A percentile compares a stretch with the other conserved stretches of the same genome.
phyloP scores from a whole-genome alignment of 352 stramenopile species.

The Phytophthora sp. region DNA sequence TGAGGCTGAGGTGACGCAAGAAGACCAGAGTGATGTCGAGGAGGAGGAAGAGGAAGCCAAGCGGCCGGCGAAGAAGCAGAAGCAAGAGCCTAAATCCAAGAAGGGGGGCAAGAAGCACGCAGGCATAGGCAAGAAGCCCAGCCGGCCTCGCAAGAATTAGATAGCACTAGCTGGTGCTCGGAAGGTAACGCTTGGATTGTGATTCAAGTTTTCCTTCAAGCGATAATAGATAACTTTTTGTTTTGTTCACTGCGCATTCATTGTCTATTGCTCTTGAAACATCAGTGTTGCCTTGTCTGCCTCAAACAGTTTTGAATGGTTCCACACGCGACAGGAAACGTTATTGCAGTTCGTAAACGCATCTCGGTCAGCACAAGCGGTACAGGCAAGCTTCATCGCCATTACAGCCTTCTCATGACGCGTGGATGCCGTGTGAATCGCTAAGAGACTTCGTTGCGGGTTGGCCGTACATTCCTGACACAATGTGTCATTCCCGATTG shows the following conservation, averaged over 20 bases:
- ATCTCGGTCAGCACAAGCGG: conserved; percentile 58
- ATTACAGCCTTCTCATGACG: conserved; percentile 50
- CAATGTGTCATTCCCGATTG: conserved; percentile 55
- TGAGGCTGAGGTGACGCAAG: conserved; percentile 63
- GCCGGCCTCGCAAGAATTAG: conserved; percentile 52
- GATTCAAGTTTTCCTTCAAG: conserved; percentile 24
- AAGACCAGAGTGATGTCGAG: conserved; percentile 59
- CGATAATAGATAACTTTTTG: conserved; percentile 38
- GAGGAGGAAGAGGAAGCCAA: conserved; percentile 46
- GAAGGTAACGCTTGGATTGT: conserved; percentile 17
- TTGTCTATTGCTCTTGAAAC: conserved; percentile 32
- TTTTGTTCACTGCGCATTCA: conserved; percentile 15
- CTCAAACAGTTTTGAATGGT: conserved; percentile 54
- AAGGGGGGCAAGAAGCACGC: conserved; percentile 33
- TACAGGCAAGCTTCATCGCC: conserved; percentile 46
- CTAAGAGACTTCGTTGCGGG: conserved; percentile 73
- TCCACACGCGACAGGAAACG: conserved; percentile 70
- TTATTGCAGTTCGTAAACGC: conserved; percentile 57
- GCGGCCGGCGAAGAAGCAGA: conserved; percentile 51
- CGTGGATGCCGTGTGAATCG: conserved; percentile 50
- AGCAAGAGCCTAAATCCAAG: conserved; percentile 43
- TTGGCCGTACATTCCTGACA: conserved; percentile 61
- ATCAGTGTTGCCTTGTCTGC: conserved; percentile 41
- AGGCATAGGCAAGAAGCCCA: conserved; percentile 51
- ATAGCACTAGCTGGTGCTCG: conserved; percentile 20